A percentile compares a stretch with the other conserved stretches of the same genome.
Conservation (phyloP, 1,139 yeast genomes). For the Diutina neorugosa region DNA sequence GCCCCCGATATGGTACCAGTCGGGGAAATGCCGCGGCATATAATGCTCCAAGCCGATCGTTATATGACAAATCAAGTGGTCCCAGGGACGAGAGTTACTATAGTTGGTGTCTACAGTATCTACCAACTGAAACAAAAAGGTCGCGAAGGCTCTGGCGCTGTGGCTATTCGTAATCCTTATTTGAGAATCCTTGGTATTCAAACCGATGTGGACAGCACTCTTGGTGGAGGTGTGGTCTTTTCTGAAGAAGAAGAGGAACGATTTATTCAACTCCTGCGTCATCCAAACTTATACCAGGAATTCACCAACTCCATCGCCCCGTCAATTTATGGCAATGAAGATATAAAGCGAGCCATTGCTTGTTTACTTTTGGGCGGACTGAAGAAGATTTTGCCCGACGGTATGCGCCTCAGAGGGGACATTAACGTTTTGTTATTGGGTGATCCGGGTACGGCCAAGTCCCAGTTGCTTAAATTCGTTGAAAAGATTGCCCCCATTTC, state of each 20-base stretch:
- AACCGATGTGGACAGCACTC: constrained; percentile 66
- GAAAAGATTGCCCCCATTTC: constrained; percentile 93
- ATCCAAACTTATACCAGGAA: constrained; percentile 72
- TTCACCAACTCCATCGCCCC: constrained; percentile 93
- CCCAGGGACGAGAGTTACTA: constrained; percentile 91
- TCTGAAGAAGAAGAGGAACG: constrained; percentile 95
- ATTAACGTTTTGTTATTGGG: constrained; percentile 86
- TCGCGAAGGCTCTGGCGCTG: constrained; percentile 23
- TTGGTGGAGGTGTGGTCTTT: constrained; percentile 47
- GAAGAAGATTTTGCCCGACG: constrained; percentile 84
- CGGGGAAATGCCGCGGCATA: constrained; percentile 97
- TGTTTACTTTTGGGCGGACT: constrained; percentile 94
- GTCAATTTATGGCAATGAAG: constrained; percentile 85
- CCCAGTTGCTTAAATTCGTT: constrained; percentile 87
- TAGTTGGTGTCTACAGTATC: constrained; percentile 86
- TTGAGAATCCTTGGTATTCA: constrained; percentile 79
- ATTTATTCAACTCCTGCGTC: constrained; percentile 66
- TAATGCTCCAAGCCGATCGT: constrained; percentile 78
- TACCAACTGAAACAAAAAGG: constrained; percentile 52
- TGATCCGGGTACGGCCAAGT: constrained; percentile 98
- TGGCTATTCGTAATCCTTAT: constrained; percentile 90
- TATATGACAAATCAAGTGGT: constrained; percentile 81
- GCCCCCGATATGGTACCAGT: constrained; percentile 97
- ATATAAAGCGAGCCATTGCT: constrained; percentile 86
- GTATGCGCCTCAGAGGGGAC: constrained; percentile 94